Percentiles rank a stretch among this genome's conserved stretches.
phyloP scores from a whole-genome alignment of 1,139 yeast species.

The Saccharomycopsis crataegensis region DNA sequence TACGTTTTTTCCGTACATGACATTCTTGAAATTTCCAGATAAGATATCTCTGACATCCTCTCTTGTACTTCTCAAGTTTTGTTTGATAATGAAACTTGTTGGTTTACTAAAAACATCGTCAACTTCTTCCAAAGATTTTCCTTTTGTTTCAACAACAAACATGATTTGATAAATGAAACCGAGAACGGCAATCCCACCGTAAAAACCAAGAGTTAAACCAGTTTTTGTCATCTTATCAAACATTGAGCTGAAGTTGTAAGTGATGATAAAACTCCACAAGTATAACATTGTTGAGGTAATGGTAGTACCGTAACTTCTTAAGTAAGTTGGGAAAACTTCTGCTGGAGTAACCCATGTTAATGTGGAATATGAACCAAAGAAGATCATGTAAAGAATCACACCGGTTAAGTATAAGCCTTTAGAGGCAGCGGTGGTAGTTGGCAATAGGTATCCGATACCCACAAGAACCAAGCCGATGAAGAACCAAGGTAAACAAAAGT shows the following conservation, averaged over 20 bases:
- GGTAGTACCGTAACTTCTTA: constrained; percentile 60
- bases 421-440: constrained; percentile 37
- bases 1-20: not conserved
- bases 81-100: not conserved
- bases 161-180: constrained; percentile 52
- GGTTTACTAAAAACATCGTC: constrained; percentile 38
- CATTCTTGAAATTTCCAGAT: not conserved
- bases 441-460: constrained; percentile 44
- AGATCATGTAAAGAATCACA: constrained; percentile 53
- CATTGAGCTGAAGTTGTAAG: constrained; percentile 51
- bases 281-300: constrained; percentile 47
- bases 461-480: constrained; percentile 41
- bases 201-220: constrained; percentile 56
- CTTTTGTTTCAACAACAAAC: constrained; percentile 59
- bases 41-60: not conserved
- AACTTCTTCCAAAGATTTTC: constrained; percentile 58
- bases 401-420: constrained; percentile 53
- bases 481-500: constrained; percentile 39
- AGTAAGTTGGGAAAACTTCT: constrained; percentile 62
- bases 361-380: constrained; percentile 59
- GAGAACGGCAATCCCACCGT: constrained; percentile 53
- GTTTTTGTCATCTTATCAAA: constrained; percentile 51
- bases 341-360: constrained; percentile 70
- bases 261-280: constrained; percentile 57
- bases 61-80: not conserved